phyloP scores from a whole-genome alignment of 1,139 yeast species.

The Scheffersomyces lignicola region DNA sequence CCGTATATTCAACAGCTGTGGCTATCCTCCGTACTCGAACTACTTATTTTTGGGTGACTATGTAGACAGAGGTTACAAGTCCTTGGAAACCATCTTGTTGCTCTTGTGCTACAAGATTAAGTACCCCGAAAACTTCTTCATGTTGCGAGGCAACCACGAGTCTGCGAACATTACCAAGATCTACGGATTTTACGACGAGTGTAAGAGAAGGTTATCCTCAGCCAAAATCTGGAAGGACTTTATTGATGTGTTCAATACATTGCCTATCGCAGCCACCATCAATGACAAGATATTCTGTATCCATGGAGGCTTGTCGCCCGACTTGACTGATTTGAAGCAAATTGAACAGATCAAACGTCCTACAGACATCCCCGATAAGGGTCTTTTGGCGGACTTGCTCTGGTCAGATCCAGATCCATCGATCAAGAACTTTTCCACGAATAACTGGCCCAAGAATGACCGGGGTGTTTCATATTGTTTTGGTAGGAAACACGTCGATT shows the following conservation, averaged over 20 bases:
- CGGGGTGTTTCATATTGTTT: constrained; percentile 86
- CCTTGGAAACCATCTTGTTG: constrained; percentile 73
- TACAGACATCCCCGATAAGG: constrained; percentile 84
- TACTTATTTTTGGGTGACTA: constrained; percentile 82
- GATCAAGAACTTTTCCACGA: constrained; percentile 39
- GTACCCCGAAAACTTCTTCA: constrained; percentile 80
- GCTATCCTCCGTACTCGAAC: constrained; percentile 78
- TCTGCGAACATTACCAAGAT: constrained; percentile 81
- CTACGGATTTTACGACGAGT: constrained; percentile 86
- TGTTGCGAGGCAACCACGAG: constrained; percentile 85
- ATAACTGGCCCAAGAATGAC: constrained; percentile 79
- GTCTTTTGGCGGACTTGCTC: constrained; percentile 74
- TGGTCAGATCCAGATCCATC: constrained; percentile 87
- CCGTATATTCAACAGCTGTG: constrained; percentile 73
- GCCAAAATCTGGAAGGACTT: constrained; percentile 72
- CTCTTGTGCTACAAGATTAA: constrained; percentile 74
- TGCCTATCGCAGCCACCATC: constrained; percentile 85
- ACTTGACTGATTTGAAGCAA: constrained; percentile 61
- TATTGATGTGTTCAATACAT: constrained; percentile 79
- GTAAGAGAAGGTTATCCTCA: constrained; percentile 67
- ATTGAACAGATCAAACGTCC: constrained; percentile 75
- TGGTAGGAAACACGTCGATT: constrained; percentile 70
- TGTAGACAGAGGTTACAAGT: constrained; percentile 84
- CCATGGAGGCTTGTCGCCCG: constrained; percentile 88
- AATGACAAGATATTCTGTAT: constrained; percentile 85